Evolutionary conservation across 495 filamentous ascomycete genomes (phyloP), one percentile per base, ranked within the genome.

Genomic region (Penicillium manginii): DNA sequence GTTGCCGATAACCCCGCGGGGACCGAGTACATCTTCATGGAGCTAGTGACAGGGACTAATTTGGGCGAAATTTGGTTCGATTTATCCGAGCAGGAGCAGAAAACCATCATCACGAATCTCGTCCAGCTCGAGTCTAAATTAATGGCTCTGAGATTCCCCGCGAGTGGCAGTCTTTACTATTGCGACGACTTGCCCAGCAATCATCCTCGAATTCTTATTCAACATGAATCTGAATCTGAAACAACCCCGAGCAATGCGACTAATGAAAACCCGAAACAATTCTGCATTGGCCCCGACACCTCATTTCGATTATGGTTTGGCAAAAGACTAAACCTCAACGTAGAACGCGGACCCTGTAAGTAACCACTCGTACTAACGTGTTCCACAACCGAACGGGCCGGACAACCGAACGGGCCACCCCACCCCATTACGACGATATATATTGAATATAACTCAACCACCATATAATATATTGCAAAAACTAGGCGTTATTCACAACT

Each of bases 21-120:
- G 17, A 53, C 57, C 14, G 69, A 72, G 43, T 72, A 70, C 26
- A 57, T 72, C 29, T 39, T 72, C 33, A 58, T 70, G 54, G 69
- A 70, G 31, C n/a, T 32, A 21, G 43, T 53, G 4, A 29, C 53
- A 49, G 43, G 57, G 10, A 26, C 37, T 23, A 54, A 54, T 45
- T 35, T 68, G 6, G 55, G 62, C 2, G 57, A 68, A 37, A 15
- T 59, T 2, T 68, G 60, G 66, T 68, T 54, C 49, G 17, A 39
- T 14, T 37, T 68, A 31, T 52, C 46, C 12, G 57, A 58, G 26
- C 32, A 50, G 22, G 29, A 54, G 3, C 54, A 61, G 23, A 47
- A 14, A 5, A 59, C 12, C 4, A 12, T 67, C 4, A 47, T 67
- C 4, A 33, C 22, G 2, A 46, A 45, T 8, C 18, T 63, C 21